Percentiles rank a stretch among this genome's conserved stretches.
Evolutionary conservation across 805 yeast genomes (phyloP).

Genomic region (Starmerella apis): DNA sequence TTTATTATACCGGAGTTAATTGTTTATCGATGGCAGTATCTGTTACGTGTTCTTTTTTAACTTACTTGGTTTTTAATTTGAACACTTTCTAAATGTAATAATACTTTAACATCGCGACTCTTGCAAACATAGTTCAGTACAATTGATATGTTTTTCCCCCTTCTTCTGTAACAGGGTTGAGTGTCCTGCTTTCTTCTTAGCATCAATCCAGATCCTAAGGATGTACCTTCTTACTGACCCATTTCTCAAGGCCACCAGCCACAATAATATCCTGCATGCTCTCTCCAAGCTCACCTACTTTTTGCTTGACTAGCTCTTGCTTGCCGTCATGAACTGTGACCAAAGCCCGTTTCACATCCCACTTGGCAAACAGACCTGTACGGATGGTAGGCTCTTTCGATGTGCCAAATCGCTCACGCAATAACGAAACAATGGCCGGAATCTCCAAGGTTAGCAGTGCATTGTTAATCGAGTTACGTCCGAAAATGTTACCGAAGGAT

Average conservation of each 20-base stretch:
- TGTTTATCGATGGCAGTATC: no score
- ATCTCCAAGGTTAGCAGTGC: conserved; percentile 89
- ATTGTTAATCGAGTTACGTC: conserved; percentile 91
- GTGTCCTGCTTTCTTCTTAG: no score
- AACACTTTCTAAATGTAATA: no score
- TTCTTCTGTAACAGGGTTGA: no score
- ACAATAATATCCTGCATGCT: conserved; percentile 94
- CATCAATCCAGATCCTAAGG: no score
- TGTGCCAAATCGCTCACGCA: conserved; percentile 56
- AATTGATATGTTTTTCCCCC: neutral
- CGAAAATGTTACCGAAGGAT: conserved; percentile 92
- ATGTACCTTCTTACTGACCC: conserved; percentile 47
- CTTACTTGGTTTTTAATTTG: no score
- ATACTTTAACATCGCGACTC: no score
- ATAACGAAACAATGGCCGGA: conserved; percentile 68
- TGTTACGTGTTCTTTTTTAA: no score
- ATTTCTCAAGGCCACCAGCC: conserved; percentile 94
- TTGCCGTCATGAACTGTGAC: conserved; percentile 65
- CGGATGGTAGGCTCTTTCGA: conserved; percentile 71
- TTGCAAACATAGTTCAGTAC: no score
- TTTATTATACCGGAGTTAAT: no score
- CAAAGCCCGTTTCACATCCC: conserved; percentile 82
- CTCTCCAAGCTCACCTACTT: conserved; percentile 91
- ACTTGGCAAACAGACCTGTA: conserved; percentile 83
- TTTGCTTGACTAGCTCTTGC: conserved; percentile 56